Base-by-base conservation (phyloP, 2,329 filamentous ascomycete genomes). In the Cercospora zeae-maydis region DNA sequence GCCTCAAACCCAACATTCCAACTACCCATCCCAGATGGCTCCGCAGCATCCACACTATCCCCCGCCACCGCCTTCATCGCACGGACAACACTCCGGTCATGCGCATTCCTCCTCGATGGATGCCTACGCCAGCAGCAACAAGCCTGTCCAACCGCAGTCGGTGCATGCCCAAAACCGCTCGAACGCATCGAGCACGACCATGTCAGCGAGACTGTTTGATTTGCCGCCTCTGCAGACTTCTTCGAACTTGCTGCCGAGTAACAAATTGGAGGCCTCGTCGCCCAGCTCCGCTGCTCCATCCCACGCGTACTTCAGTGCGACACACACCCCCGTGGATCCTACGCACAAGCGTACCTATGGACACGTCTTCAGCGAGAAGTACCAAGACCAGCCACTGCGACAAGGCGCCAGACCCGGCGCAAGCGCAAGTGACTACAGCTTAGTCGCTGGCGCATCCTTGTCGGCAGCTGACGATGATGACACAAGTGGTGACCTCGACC, bases 311-410 rank as follows among this genome's bases (percentile, higher is more conserved):
- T 59, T 75, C 72, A 57, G 65, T 64, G 31, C 19, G 30, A 49
- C 45, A 10, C 62, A 61, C 21, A 59, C 60, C 16, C 51, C 65
- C 3, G 30, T 62, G 19, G 72, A 76, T 8, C 75, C 74, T 8
- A 52, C 57, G 31, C 74, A 78, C 62, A 82, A 82, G 68, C 79
- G 80, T 49, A 76, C 77, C 31, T 82, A 77, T 69, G 77, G 77
- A 21, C 73, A 75, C 58, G 79, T 79, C 8, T 82, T 82, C 65
- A 67, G 64, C 60, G 69, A 71, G 33, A 69, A 72, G 14, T 77
- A 81, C 66, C 68, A 80, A 45, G 75, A 74, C 31, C 76, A 78
- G 62, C 79, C 78, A 9, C 69, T 82, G 55, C 75, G 78, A 19
- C 73, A 78, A 60, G 80, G 80, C 45, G 79, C 78, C 16, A 73